Evolutionary conservation across 169 alveolate genomes (phyloP), one percentile per base, ranked within the genome.

Genomic region (Ichthyophthirius multifiliis): DNA sequence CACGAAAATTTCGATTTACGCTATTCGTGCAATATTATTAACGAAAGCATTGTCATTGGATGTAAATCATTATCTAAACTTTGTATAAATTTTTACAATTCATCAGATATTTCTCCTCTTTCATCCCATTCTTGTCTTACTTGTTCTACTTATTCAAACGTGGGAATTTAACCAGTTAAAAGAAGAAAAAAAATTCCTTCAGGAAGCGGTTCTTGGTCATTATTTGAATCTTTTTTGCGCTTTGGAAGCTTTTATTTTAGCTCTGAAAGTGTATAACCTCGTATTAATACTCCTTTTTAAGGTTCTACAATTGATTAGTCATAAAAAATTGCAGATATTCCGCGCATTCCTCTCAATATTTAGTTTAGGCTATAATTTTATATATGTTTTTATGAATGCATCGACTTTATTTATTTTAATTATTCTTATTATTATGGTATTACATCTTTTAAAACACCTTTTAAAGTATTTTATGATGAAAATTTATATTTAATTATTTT

Each of bases 21-120:
- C 78, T 96, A 96, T 85, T 96, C 84, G 27, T 97, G 97, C 44
- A 96, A 67, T 31, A 95, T 91, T 18, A 96, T 98, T 64, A 93
- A 83, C 18, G 96, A 85, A 64, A 95, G 93, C 87, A 96, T 98
- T 20, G 99, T 96, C 99, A 98, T 97, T 15, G 99, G 99, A 76
- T 98, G 99, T 67, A 96, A 76, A 35, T 89, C 89, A 37, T 88
- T 43, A 15, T 99, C 99, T 32, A 97, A 83, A 41, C 84, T 62
- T 55, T 88, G 92, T 27, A 97, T 91, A 71, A 92, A 84, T 65
- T 91, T 89, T 39, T 76, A 85, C 15, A 92, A 95, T 43, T 92
- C 95, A n/a, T 43, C 75, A 16, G 98, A 96, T 18, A 97, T 65
- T 23, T 77, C 35, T 31, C 95, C 91, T 55, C 98, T 86, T 62